Evolutionary conservation across 1,284 basidiomycete species (phyloP), one percentile per base, ranked within the genome.

Genomic region (Psilocybe mexicana): DNA sequence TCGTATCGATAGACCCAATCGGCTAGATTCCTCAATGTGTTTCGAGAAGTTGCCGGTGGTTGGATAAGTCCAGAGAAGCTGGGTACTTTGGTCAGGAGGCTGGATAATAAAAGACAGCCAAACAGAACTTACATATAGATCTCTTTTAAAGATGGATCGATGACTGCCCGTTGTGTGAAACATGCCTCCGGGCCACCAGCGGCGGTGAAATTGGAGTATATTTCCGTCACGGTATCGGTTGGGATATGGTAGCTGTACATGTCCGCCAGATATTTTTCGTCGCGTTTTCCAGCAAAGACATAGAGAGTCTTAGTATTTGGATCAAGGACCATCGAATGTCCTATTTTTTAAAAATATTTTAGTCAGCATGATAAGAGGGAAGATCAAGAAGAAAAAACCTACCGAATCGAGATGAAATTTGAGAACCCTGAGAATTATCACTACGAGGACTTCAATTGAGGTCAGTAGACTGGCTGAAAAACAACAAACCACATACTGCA

Each of bases 271-370:
- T 84, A 85, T 57, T 76, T 81, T 12, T 86, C 83, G 26, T 85
- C 83, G 14, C 80, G 77, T 68, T 88, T 85, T 2, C 90, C 90
- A 11, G 83, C 87, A 62, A 92, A 86, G 47, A 92, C 84, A 69
- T 82, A 86, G 7, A 92, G 75, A 0, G 77, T 82, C 47, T 80
- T 81, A 1, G 79, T 73, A 11, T 66, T 69, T 1, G 84, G 76
- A 58, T 92, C 90, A 26, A 90, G 75, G 0, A 91, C 80, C 90
- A 92, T 92, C 0, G 87, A 89, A 70, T 92, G 90, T 0, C 88
- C 87, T 87, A 44, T 14, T 23, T 33, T 8, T 33, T 33, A 33
- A 18, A 18, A 18, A 18, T 18, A 18, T 18, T 18, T 18, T 18
- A 18, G 18, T 18, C 18, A 18, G 18, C 18, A 18, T 18, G 18